Conservation (phyloP, 2,329 filamentous ascomycete genomes). For the Ceratocystis destructans region DNA sequence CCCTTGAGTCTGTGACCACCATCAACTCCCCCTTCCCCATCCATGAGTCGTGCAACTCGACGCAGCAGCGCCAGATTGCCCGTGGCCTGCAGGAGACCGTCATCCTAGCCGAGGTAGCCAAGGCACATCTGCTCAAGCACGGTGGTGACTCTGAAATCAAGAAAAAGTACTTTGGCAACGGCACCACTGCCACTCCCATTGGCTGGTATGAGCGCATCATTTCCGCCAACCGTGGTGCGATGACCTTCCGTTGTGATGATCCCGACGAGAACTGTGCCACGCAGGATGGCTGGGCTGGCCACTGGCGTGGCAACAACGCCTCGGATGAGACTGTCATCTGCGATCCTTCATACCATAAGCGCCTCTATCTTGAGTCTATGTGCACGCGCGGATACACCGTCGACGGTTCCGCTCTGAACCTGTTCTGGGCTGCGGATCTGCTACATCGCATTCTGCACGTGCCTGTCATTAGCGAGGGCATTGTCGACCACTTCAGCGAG, state of each 20-base stretch:
- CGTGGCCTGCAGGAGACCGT: slow-evolving; percentile 45
- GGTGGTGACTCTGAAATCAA: slow-evolving; percentile 46
- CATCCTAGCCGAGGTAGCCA: slow-evolving; percentile 44
- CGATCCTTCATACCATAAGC: slow-evolving; percentile 43
- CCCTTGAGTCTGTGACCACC: not conserved
- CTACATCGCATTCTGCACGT: slow-evolving; percentile 54
- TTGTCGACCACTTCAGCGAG: slow-evolving; percentile 49
- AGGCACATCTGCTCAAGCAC: slow-evolving; percentile 45
- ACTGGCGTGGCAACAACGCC: slow-evolving; percentile 53
- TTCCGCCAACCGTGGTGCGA: slow-evolving; percentile 40
- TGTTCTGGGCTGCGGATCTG: slow-evolving; percentile 53
- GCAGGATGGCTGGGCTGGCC: slow-evolving; percentile 46
- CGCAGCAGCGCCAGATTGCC: slow-evolving; percentile 42
- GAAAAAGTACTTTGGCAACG: slow-evolving; percentile 52
- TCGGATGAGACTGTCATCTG: slow-evolving; percentile 58
- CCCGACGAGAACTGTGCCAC: slow-evolving; percentile 49
- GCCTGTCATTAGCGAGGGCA: slow-evolving; percentile 43
- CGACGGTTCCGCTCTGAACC: slow-evolving; percentile 39
- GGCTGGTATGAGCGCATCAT: slow-evolving; percentile 50
- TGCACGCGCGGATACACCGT: slow-evolving; percentile 52
- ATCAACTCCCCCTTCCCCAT: slow-evolving; percentile 26
- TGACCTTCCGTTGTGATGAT: slow-evolving; percentile 56
- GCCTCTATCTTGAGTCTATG: slow-evolving; percentile 43
- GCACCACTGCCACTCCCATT: slow-evolving; percentile 41
- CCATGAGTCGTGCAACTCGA: slow-evolving; percentile 52